Conservation (phyloP, 148 eudicot species). For the Tetragonia tetragonoides region DNA sequence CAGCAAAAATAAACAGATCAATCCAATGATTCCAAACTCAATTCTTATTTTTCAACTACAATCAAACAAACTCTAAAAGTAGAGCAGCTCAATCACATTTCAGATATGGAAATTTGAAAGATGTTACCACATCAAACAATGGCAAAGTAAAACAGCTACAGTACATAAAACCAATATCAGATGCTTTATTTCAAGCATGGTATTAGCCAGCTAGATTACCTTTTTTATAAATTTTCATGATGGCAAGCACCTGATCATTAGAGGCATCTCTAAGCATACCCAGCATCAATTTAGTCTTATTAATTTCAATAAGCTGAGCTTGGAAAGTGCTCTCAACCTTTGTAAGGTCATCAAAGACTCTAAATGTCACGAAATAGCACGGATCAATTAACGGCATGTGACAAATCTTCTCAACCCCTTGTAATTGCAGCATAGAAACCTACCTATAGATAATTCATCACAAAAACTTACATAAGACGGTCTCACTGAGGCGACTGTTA, state of each 20-base stretch:
- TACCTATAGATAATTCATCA: background rate
- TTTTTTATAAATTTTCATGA: background rate
- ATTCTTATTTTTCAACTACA: no score
- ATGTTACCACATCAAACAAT: no score
- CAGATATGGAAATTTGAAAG: no score
- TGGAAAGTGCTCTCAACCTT: constrained; percentile 3
- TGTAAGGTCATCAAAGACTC: background rate
- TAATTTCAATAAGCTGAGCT: constrained; percentile 3
- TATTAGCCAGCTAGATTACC: background rate
- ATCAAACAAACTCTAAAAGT: no score
- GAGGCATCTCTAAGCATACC: constrained; percentile 16
- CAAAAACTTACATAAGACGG: no score
- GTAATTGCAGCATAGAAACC: background rate
- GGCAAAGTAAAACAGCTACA: no score
- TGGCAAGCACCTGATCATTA: constrained; percentile 8
- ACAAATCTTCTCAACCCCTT: constrained; percentile 7
- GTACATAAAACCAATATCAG: no score
- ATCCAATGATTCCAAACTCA: no score
- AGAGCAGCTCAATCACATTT: no score
- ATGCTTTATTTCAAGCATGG: no score
- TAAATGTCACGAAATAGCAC: constrained; percentile 1
- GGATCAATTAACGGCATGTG: background rate
- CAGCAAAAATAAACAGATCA: no score
- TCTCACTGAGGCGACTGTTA: no score
- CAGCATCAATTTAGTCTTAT: background rate